These are phyloP conservation scores for Pulveroboletus sp. DNA, from an alignment of 1,284 basidiomycete genomes.

Conservation along the genomic window DNA sequence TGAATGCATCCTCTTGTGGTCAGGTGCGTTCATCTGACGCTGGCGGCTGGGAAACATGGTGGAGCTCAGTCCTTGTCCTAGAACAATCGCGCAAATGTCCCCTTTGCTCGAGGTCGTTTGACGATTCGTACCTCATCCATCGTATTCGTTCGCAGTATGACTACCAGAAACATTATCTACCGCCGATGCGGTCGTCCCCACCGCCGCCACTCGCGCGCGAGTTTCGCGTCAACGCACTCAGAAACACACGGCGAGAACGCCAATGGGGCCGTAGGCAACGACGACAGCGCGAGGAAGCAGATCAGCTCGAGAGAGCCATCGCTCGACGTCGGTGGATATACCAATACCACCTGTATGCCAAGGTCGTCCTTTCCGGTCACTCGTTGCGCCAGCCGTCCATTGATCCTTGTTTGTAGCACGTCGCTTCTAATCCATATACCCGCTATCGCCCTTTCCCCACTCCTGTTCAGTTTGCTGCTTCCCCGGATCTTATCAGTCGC, in stretches of 20 bases:
- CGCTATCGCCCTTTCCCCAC: constrained; percentile 81
- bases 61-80: constrained; percentile 26
- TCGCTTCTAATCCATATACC: constrained; percentile 82
- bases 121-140: constrained; percentile 74
- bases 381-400: not conserved
- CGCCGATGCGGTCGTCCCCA: constrained; percentile 61
- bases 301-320: constrained; percentile 67
- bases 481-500: constrained; percentile 69
- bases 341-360: constrained; percentile 73
- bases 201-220: constrained; percentile 39
- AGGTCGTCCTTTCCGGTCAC: constrained; percentile 46
- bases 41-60: not conserved
- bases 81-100: constrained; percentile 80
- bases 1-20: constrained; percentile 82
- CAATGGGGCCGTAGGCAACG: constrained; percentile 57
- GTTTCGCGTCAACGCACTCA: constrained; percentile 31
- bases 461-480: constrained; percentile 75
- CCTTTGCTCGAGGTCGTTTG: constrained; percentile 75
- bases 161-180: constrained; percentile 78
- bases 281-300: constrained; percentile 54
- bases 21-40: constrained; percentile 50
- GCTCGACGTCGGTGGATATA: constrained; percentile 67
- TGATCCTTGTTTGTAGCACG: constrained; percentile 55
- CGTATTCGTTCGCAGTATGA: constrained; percentile 74
- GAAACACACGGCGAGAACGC: constrained; percentile 45